Conservation (phyloP, 2,329 filamentous ascomycete species). For the Hypoxylon sp. region DNA sequence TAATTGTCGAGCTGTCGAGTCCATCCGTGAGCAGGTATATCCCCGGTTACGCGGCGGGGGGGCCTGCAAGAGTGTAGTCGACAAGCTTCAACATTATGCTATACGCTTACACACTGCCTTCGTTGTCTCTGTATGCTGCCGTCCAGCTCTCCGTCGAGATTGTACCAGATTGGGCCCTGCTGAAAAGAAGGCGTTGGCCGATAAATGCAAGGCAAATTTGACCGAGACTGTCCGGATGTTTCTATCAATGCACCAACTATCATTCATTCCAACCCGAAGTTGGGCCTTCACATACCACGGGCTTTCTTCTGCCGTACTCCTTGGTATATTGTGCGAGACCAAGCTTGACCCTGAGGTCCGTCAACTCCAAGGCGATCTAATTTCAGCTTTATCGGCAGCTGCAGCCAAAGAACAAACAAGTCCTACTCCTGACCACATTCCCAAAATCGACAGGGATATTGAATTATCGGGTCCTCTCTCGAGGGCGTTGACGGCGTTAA, state of each 20-base stretch:
- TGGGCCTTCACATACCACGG: conserved; percentile 79
- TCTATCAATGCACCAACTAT: conserved; percentile 77
- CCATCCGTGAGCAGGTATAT: conserved; percentile 63
- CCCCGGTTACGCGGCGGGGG: conserved; percentile 72
- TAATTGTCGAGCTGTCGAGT: conserved; percentile 69
- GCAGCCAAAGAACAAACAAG: conserved; percentile 72
- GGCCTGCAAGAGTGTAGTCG: conserved; percentile 73
- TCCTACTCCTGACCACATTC: conserved; percentile 67
- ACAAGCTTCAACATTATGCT: conserved; percentile 74
- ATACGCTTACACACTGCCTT: conserved; percentile 76
- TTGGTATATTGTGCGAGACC: conserved; percentile 74
- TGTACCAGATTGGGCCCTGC: conserved; percentile 63
- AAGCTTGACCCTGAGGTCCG: conserved; percentile 75
- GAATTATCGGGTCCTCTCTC: conserved; percentile 74
- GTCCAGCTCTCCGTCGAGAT: conserved; percentile 71
- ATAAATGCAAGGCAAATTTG: conserved; percentile 73
- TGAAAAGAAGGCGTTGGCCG: conserved; percentile 69
- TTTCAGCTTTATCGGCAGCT: conserved; percentile 73
- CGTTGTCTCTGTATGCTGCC: conserved; percentile 75
- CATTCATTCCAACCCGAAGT: conserved; percentile 75
- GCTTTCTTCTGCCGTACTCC: conserved; percentile 74
- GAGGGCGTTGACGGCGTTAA: conserved; percentile 72
- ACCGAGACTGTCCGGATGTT: conserved; percentile 78
- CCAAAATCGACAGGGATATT: conserved; percentile 71
- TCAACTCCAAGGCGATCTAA: conserved; percentile 74